Conservation (phyloP, 192 early-diverging fungal genomes). For the Coemansia guatemalensis region DNA sequence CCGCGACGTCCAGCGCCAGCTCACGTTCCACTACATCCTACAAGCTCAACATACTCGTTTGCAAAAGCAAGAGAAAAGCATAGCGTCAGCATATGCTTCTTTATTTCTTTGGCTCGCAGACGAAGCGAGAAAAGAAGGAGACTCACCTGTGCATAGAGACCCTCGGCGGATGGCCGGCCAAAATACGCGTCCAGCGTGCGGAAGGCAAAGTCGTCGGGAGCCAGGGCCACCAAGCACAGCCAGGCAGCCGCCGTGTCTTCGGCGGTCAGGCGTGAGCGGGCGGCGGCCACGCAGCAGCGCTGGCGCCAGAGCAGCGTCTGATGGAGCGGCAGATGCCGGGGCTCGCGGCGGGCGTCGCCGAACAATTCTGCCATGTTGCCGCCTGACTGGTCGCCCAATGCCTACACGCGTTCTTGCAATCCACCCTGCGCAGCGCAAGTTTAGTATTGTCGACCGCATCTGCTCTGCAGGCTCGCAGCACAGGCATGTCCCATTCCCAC, state of each 20-base stretch:
- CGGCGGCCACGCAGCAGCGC: conserved; percentile 18
- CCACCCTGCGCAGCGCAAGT: background rate
- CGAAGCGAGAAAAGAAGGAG: background rate
- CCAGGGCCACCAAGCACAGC: conserved; percentile 21
- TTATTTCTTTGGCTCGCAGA: background rate
- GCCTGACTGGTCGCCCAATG: background rate
- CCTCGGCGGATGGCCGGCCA: conserved; percentile 3
- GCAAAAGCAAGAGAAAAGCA: background rate
- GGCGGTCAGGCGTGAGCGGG: background rate
- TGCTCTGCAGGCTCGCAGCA: background rate
- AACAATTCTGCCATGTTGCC: conserved; percentile 20
- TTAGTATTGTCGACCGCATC: background rate
- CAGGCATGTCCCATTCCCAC: background rate
- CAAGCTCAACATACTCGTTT: background rate
- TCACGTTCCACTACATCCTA: conserved; percentile 27
- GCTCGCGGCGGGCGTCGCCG: background rate
- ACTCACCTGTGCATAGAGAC: background rate
- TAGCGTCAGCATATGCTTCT: conserved; percentile 1
- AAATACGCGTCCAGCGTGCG: conserved; percentile 17
- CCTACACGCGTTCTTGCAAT: background rate
- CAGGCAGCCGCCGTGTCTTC: conserved; percentile 8
- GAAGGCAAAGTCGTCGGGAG: conserved; percentile 14
- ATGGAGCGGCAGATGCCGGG: background rate
- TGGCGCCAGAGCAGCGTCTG: conserved; percentile 19
- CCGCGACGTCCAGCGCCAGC: conserved; percentile 41